Percentiles rank a stretch among this genome's conserved stretches.
Conservation (phyloP, 169 alveolate species). For the Eimeria maxima region DNA sequence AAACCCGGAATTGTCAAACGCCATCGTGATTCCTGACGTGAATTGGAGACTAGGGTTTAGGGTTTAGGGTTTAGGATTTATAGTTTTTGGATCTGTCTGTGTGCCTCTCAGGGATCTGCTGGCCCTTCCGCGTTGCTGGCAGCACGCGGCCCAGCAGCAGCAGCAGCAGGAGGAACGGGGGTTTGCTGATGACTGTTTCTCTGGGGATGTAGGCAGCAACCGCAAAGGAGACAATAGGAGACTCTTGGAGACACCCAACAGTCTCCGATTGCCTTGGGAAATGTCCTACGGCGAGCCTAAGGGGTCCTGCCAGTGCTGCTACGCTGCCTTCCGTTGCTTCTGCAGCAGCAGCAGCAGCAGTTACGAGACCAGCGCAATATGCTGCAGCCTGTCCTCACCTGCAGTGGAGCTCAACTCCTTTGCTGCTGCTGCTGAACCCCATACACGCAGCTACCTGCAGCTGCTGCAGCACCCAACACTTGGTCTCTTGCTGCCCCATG, state of each 20-base stretch:
- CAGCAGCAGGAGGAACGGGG: neutral
- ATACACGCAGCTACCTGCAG: neutral
- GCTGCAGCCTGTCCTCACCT: neutral
- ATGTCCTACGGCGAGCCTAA: neutral
- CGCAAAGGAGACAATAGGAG: neutral
- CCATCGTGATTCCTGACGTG: neutral
- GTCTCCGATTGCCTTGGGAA: neutral
- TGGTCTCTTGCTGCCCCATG: slow-evolving; percentile 44
- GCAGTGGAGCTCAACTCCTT: neutral
- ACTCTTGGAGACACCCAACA: neutral
- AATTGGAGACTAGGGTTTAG: too few relatives aligned
- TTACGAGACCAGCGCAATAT: neutral
- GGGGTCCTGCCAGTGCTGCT: slow-evolving; percentile 2
- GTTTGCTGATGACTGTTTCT: neutral
- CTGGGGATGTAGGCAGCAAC: neutral
- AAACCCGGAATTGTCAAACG: neutral
- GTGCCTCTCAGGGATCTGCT: neutral
- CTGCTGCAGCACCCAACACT: slow-evolving; percentile 21
- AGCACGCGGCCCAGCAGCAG: neutral
- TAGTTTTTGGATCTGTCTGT: neutral
- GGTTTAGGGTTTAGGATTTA: slow-evolving; percentile 17
- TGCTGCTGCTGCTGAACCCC: too few relatives aligned
- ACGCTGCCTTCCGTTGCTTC: neutral
- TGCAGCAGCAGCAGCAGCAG: slow-evolving; percentile 5
- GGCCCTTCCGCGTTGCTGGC: slow-evolving; percentile 31